A percentile compares a stretch with the other conserved stretches of the same genome.
phyloP scores from a whole-genome alignment of 345 rosid genomes.

The Ceriops decandra region DNA sequence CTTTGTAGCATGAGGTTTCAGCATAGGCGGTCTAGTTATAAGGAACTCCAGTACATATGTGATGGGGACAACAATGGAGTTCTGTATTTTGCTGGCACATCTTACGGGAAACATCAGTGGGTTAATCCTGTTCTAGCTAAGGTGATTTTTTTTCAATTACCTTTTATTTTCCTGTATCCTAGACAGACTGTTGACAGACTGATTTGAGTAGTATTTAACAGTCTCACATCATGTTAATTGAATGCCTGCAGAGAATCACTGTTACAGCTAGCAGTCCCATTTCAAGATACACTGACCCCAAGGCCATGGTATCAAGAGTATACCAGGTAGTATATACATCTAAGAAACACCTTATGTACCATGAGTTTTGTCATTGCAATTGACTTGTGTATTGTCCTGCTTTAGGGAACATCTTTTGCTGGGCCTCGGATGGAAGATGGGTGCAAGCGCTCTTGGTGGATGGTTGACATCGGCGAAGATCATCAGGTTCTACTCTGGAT shows the following conservation, averaged over 20 bases:
- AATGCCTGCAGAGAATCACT: conserved; percentile 54
- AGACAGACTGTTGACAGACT: neutral
- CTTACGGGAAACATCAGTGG: conserved; percentile 92
- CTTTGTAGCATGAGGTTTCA: conserved; percentile 54
- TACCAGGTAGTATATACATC: conserved; percentile 52
- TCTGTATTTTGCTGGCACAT: conserved; percentile 78
- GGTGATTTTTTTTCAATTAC: conserved; percentile 35
- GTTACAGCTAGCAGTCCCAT: conserved; percentile 79
- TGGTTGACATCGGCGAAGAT: conserved; percentile 84
- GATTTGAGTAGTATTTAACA: neutral
- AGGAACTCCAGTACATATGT: conserved; percentile 92
- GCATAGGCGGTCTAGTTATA: conserved; percentile 82
- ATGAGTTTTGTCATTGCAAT: neutral
- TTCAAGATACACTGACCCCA: conserved; percentile 84
- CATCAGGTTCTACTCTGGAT: conserved; percentile 57
- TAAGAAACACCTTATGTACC: neutral
- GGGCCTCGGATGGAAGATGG: conserved; percentile 84
- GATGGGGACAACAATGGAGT: conserved; percentile 99
- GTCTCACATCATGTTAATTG: conserved; percentile 12
- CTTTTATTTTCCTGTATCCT: neutral
- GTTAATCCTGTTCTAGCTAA: conserved; percentile 88
- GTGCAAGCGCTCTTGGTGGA: conserved; percentile 73
- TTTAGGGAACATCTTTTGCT: conserved; percentile 79
- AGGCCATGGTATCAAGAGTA: conserved; percentile 75
- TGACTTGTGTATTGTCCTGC: conserved; percentile 4